Conservation (phyloP, 768 basidiomycete genomes). For the Psilocybe azurescens region DNA sequence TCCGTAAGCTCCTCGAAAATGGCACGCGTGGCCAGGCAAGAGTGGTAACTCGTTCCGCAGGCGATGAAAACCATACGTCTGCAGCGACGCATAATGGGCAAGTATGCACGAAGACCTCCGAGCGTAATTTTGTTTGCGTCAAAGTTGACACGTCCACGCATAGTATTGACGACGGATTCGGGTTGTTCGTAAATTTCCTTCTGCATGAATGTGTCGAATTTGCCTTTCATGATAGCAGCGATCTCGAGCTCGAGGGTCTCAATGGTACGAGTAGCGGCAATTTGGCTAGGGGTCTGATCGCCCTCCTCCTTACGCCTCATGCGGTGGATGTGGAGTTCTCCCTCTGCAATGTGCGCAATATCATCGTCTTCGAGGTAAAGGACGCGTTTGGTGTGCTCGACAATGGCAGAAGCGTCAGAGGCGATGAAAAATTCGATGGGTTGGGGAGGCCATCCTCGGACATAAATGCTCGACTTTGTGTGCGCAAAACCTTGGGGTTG, state of each 20-base stretch:
- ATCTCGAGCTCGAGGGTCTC: slow-evolving; percentile 98
- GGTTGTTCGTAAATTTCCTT: slow-evolving; percentile 99
- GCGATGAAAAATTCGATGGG: slow-evolving; percentile 99
- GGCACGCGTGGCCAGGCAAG: slow-evolving; percentile 92
- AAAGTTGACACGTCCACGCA: slow-evolving; percentile 99
- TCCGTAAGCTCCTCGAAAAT: slow-evolving; percentile 99
- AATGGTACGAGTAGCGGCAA: slow-evolving; percentile 86
- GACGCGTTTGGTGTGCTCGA: slow-evolving; percentile 99
- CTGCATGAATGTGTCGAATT: slow-evolving; percentile 99
- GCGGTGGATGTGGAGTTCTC: slow-evolving; percentile 98
- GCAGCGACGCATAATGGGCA: slow-evolving; percentile 94
- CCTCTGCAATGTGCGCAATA: slow-evolving; percentile 96
- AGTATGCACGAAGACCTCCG: slow-evolving; percentile 93
- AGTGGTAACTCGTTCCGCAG: slow-evolving; percentile 99
- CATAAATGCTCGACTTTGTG: slow-evolving; percentile 98
- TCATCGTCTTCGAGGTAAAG: slow-evolving; percentile 99
- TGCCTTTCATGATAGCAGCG: slow-evolving; percentile 99
- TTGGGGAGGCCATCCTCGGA: slow-evolving; percentile 96
- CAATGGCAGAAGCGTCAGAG: slow-evolving; percentile 93
- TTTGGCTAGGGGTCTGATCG: slow-evolving; percentile 58
- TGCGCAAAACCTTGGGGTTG: slow-evolving; percentile 83
- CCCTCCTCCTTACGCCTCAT: slow-evolving; percentile 88
- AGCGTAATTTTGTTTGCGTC: slow-evolving; percentile 90
- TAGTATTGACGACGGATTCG: slow-evolving; percentile 99
- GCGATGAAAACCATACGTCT: slow-evolving; percentile 96